Evolutionary conservation across 768 basidiomycete genomes (phyloP).

Genomic region (Obba rivulosa): DNA sequence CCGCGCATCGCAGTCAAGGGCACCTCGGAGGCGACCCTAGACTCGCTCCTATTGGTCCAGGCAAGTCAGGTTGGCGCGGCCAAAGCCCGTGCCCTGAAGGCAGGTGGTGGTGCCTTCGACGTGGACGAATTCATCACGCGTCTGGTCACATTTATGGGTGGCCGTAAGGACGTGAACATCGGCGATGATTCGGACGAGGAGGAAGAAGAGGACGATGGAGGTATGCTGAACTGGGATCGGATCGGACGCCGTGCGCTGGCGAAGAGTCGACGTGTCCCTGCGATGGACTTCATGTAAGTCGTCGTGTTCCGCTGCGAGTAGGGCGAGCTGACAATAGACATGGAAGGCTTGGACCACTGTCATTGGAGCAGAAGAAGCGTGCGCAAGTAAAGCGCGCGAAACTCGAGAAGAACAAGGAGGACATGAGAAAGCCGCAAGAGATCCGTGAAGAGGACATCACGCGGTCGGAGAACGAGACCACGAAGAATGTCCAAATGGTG

Average conservation of each 20-base stretch:
- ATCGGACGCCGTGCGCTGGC: slow-evolving; percentile 82
- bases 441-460: slow-evolving; percentile 79
- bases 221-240: slow-evolving; percentile 71
- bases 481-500: slow-evolving; percentile 76
- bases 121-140: slow-evolving; percentile 84
- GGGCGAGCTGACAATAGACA: not conserved
- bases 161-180: slow-evolving; percentile 35
- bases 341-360: slow-evolving; percentile 84
- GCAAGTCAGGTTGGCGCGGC: slow-evolving; percentile 76
- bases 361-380: slow-evolving; percentile 80
- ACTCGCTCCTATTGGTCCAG: slow-evolving; percentile 75
- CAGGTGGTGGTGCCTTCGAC: slow-evolving; percentile 86
- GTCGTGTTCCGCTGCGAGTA: not conserved
- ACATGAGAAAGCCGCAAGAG: slow-evolving; percentile 70
- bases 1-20: slow-evolving; percentile 2
- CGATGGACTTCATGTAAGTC: slow-evolving; percentile 84
- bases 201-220: slow-evolving; percentile 31
- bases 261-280: slow-evolving; percentile 73
- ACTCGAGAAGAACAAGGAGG: slow-evolving; percentile 67
- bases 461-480: slow-evolving; percentile 83
- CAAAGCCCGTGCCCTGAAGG: slow-evolving; percentile 88
- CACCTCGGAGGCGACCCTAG: slow-evolving; percentile 73
- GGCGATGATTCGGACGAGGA: slow-evolving; percentile 50
- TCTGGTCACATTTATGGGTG: slow-evolving; percentile 73
- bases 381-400: slow-evolving; percentile 52